phyloP scores from a whole-genome alignment of 768 basidiomycete species.

The Suillus tomentosus region DNA sequence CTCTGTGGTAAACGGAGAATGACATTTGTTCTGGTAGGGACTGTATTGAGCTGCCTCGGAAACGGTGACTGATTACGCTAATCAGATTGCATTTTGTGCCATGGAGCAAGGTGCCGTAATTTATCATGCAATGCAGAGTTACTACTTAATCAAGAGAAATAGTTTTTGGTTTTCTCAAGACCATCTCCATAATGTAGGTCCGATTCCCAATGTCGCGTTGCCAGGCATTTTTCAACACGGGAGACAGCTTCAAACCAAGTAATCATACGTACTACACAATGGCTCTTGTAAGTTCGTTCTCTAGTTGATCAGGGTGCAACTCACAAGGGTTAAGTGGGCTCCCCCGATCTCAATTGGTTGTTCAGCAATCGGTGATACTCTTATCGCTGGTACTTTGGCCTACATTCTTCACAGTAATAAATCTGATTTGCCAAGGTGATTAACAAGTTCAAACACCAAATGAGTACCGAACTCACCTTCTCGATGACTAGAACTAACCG shows the following conservation, averaged over 20 bases:
- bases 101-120: background rate
- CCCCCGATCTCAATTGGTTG: constrained; percentile 25
- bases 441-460: background rate
- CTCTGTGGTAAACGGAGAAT: constrained; percentile 3
- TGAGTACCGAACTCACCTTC: background rate
- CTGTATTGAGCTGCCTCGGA: background rate
- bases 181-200: background rate
- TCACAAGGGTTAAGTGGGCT: constrained; percentile 22
- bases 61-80: background rate
- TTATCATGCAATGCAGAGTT: background rate
- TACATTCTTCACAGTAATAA: constrained; percentile 16
- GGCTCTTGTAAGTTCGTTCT: background rate
- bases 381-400: constrained; percentile 25
- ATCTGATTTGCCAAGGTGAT: constrained; percentile 18
- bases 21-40: constrained; percentile 4
- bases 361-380: constrained; percentile 23
- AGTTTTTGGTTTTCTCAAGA: constrained; percentile 1
- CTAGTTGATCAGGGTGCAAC: background rate
- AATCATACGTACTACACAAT: background rate
- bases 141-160: background rate
- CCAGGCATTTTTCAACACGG: background rate
- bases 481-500: constrained; percentile 16
- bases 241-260: background rate
- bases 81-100: background rate
- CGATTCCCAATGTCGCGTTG: background rate